Conservation (phyloP, 306 rosid genomes). For the Senna tora region DNA sequence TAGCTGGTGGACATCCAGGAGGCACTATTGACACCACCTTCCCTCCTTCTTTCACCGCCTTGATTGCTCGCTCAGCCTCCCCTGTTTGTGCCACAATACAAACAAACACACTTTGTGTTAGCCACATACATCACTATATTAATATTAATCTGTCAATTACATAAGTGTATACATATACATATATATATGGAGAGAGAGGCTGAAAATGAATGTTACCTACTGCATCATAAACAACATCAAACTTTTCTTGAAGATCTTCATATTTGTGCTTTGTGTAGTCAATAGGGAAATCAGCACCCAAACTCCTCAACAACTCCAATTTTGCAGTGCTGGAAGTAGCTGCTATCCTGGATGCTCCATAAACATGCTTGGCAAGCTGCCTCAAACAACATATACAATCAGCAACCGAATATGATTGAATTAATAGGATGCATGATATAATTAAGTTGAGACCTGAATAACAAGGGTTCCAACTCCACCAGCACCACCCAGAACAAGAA, state of each 20-base stretch:
- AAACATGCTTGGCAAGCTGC: conserved; percentile 80
- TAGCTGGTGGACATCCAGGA: conserved; percentile 4
- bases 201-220: conserved; percentile 53
- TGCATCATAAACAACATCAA: conserved; percentile 64
- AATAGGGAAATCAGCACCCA: conserved; percentile 75
- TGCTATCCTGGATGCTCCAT: conserved; percentile 71
- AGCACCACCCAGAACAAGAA: conserved; percentile 79
- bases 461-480: conserved; percentile 69
- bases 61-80: conserved; percentile 51
- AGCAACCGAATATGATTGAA: background rate
- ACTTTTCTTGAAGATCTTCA: conserved; percentile 71
- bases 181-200: background rate
- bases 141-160: too few relatives aligned
- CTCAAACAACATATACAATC: background rate
- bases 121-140: too few relatives aligned
- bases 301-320: conserved; percentile 50
- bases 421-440: too few relatives aligned
- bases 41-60: conserved; percentile 71
- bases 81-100: conserved; percentile 59
- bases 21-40: conserved; percentile 55
- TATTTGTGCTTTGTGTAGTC: conserved; percentile 71
- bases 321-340: conserved; percentile 72
- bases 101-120: too few relatives aligned
- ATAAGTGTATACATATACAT: too few relatives aligned
- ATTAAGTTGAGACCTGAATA: conserved; percentile 54